phyloP scores from a whole-genome alignment of 2,329 filamentous ascomycete species.

The Diatrype stigma region DNA sequence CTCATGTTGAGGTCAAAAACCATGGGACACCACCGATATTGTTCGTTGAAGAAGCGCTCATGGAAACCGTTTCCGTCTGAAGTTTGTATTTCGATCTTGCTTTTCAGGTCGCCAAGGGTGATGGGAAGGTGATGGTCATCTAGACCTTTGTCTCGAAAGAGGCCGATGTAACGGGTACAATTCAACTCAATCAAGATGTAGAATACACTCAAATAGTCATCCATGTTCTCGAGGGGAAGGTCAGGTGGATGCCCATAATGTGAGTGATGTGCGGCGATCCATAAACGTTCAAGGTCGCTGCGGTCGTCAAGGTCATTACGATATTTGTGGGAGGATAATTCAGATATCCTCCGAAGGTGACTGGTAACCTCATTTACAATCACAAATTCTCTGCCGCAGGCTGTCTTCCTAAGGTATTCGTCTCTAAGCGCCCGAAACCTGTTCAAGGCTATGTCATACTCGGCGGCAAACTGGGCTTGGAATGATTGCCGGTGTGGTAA shows the following conservation, averaged over 20 bases:
- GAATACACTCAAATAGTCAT: neutral
- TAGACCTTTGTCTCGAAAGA: neutral
- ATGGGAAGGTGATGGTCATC: neutral
- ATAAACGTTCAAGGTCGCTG: neutral
- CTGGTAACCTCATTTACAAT: neutral
- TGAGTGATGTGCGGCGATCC: neutral
- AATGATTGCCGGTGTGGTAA: neutral
- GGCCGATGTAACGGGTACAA: neutral
- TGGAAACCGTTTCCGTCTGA: neutral
- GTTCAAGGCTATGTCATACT: neutral
- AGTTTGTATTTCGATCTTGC: neutral
- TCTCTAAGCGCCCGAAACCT: neutral
- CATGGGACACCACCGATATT: constrained; percentile 14
- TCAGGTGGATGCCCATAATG: neutral
- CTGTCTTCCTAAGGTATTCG: neutral
- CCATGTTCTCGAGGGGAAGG: neutral
- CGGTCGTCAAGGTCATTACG: neutral
- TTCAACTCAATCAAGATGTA: neutral
- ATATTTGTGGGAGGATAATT: neutral
- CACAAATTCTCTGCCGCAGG: neutral
- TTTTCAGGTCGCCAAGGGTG: neutral
- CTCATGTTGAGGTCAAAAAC: constrained; percentile 10
- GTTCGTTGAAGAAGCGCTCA: constrained; percentile 4
- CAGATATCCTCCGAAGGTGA: neutral
- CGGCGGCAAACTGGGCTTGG: neutral